Conservation (phyloP, 2,329 filamentous ascomycete species). For the Sclerotinia borealis region DNA sequence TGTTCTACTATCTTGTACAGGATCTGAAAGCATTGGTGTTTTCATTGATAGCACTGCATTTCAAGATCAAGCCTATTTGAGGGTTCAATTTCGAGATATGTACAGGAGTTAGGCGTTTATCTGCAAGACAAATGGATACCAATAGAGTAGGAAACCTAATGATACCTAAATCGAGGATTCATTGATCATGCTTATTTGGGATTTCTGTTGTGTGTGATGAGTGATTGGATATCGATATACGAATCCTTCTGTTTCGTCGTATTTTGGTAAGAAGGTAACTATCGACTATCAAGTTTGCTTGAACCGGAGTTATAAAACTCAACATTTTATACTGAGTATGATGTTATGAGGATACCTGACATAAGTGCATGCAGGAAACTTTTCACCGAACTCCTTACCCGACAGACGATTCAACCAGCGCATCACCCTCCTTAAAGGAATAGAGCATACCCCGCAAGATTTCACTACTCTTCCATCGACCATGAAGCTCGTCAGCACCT, state of each 20-base stretch:
- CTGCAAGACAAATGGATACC: slow-evolving; percentile 27
- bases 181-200: background rate
- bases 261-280: background rate
- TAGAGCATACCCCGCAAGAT: background rate
- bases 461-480: background rate
- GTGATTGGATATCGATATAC: background rate
- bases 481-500: background rate
- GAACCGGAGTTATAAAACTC: background rate
- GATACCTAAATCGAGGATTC: background rate
- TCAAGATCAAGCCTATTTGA: slow-evolving; percentile 84
- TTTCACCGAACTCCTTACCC: background rate
- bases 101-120: slow-evolving; percentile 28
- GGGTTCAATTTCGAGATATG: background rate
- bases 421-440: background rate
- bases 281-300: background rate
- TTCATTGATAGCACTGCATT: slow-evolving; percentile 91
- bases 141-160: slow-evolving; percentile 18
- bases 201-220: background rate
- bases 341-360: background rate
- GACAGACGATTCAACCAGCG: background rate
- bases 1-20: slow-evolving; percentile 98
- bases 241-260: background rate
- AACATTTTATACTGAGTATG: background rate
- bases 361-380: background rate
- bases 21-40: slow-evolving; percentile 96